Conservation (phyloP, 2,329 filamentous ascomycete genomes). For the Tolypocladium amazonense region DNA sequence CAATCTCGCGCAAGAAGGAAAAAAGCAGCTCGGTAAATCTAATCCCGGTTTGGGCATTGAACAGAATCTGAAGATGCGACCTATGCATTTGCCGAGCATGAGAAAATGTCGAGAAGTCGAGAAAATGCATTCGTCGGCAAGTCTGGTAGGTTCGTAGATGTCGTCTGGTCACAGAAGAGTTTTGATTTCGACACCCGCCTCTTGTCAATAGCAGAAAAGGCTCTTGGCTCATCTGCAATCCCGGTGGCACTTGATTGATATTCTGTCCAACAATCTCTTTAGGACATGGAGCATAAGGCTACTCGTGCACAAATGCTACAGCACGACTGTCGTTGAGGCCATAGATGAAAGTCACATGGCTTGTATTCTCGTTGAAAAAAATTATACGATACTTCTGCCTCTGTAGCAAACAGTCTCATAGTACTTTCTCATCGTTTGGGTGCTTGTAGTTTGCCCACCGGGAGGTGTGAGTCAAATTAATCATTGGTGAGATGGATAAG, state of each 20-base stretch:
- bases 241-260: background rate
- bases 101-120: background rate
- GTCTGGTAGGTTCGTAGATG: background rate
- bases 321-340: background rate
- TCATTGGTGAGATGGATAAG: no score
- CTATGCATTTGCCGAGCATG: background rate
- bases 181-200: background rate
- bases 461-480: no score
- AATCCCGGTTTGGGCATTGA: background rate
- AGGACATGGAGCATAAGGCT: background rate
- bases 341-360: no score
- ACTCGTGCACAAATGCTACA: background rate
- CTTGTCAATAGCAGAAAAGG: background rate
- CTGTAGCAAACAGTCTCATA: no score
- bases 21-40: background rate
- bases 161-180: background rate
- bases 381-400: no score
- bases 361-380: no score
- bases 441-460: no score
- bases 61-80: background rate
- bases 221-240: background rate
- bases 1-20: background rate
- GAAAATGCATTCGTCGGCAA: background rate
- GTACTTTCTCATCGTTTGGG: no score
- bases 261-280: background rate